Evolutionary conservation across 345 rosid genomes (phyloP), one percentile per base, ranked within the genome.

Genomic region (Citrus trifoliata): DNA sequence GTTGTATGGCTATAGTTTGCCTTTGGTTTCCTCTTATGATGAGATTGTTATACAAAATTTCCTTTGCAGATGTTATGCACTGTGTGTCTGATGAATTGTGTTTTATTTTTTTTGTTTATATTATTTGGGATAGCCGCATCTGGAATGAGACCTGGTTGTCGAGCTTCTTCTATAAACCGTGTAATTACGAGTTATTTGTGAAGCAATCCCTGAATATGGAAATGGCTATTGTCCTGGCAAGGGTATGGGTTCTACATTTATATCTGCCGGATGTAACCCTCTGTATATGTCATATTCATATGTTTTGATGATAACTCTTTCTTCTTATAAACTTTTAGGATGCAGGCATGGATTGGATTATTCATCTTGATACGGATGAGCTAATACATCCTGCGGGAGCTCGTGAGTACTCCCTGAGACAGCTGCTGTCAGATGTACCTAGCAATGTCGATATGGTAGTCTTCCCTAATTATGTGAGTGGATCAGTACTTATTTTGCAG

Each of bases 171-270:
- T 94, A 85, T 88, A 94, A 91, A 85, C 99, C 98, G 22, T 96
- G 98, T 83, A 96, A 94, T 82, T 88, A 94, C 38, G 99, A 96
- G 76, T 80, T 96, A 82, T 96, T 96, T 78, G 99, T 96, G 87
- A 96, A 96, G 87, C 99, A 96, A 84, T 90, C 98, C 25, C 90
- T 96, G 80, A 91, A 96, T 82, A 96, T 96, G 99, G 99, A 96
- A 88, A 96, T 96, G 97, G 97, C 95, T 53, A 91, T 96, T 74
- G 88, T 82, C 85, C 91, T 89, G 97, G 99, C 98, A 82, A 88
- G 93, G 97, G 99, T 96, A 92, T 78, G 86, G 18, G 22, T 76
- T 68, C 69, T 86, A 72, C 74, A 32, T 82, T 80, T 63, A 80
- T 55, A 18, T 73, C 66, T 79, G 10, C 53, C 8, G 25, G 27